These are phyloP conservation scores for Xanthoconium separans DNA, from an alignment of 1,284 basidiomycete genomes.

Conservation along the genomic window DNA sequence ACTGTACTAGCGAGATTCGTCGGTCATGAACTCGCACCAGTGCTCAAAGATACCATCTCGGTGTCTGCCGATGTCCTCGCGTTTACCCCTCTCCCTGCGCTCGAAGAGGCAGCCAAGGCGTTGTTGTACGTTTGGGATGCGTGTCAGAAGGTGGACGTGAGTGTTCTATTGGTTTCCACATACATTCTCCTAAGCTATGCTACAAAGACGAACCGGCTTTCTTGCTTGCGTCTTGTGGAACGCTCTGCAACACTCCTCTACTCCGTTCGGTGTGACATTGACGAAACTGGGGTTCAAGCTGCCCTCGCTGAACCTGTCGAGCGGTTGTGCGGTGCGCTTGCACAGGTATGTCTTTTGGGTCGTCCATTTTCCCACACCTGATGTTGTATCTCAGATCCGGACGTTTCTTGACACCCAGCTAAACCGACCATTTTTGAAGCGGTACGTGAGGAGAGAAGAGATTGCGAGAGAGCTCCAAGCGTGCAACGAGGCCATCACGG, in stretches of 20 bases:
- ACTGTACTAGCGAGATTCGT: slow-evolving; percentile 16
- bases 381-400: slow-evolving; percentile 40
- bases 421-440: slow-evolving; percentile 71
- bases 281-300: slow-evolving; percentile 34
- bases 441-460: slow-evolving; percentile 75
- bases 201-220: slow-evolving; percentile 52
- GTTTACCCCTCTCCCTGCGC: slow-evolving; percentile 55
- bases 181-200: not conserved
- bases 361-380: not conserved
- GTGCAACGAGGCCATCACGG: slow-evolving; percentile 54
- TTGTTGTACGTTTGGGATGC: slow-evolving; percentile 63
- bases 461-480: slow-evolving; percentile 53
- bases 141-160: slow-evolving; percentile 58
- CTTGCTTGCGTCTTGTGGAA: slow-evolving; percentile 50
- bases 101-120: slow-evolving; percentile 50
- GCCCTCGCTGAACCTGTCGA: slow-evolving; percentile 36
- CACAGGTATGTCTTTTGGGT: slow-evolving; percentile 43
- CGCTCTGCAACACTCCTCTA: slow-evolving; percentile 52
- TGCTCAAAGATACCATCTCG: slow-evolving; percentile 25
- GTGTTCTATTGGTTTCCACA: slow-evolving; percentile 22
- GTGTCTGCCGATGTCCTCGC: slow-evolving; percentile 45
- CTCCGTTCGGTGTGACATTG: slow-evolving; percentile 45
- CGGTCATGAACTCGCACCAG: slow-evolving; percentile 20
- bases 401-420: slow-evolving; percentile 58
- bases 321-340: slow-evolving; percentile 36